phyloP scores from a whole-genome alignment of 495 filamentous ascomycete species.

The Aspergillus carlsbadensis region DNA sequence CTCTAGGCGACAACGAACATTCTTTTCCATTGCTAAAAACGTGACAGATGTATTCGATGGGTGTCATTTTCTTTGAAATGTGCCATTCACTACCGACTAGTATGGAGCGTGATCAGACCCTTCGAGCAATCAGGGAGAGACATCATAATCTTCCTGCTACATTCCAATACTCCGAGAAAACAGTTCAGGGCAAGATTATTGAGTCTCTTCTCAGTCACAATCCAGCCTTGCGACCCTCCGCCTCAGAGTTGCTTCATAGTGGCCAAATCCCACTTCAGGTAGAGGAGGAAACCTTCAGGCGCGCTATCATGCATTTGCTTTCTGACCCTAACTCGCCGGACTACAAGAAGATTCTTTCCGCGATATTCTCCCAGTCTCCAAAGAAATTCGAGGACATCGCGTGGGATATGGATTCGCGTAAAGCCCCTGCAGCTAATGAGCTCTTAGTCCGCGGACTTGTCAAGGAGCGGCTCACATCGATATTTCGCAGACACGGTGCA shows the following conservation, averaged over 20 bases:
- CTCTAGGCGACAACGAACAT: not conserved
- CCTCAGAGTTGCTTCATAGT: constrained; percentile 78
- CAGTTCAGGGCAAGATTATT: constrained; percentile 72
- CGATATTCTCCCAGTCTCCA: constrained; percentile 72
- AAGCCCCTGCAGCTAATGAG: constrained; percentile 56
- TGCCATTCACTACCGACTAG: constrained; percentile 74
- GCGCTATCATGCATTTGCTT: constrained; percentile 71
- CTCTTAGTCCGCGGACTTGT: constrained; percentile 71
- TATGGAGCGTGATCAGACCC: constrained; percentile 83
- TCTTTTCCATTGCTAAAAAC: constrained; percentile 12
- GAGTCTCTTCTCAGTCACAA: constrained; percentile 76
- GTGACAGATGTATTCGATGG: constrained; percentile 86
- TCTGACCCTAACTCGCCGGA: constrained; percentile 83
- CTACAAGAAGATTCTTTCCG: constrained; percentile 82
- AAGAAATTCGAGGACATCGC: constrained; percentile 80
- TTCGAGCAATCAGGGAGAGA: constrained; percentile 67
- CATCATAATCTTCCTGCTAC: constrained; percentile 67
- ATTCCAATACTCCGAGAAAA: constrained; percentile 73
- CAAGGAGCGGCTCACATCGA: constrained; percentile 69
- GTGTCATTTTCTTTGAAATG: constrained; percentile 99
- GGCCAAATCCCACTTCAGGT: constrained; percentile 87
- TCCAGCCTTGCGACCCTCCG: constrained; percentile 80
- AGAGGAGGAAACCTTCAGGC: constrained; percentile 85
- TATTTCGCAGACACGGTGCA: constrained; percentile 91
- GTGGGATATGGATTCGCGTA: constrained; percentile 72